A percentile compares a stretch with the other conserved stretches of the same genome.
Evolutionary conservation across 2,329 filamentous ascomycete genomes (phyloP).

Genomic region (Aspergillus thermomutatus): DNA sequence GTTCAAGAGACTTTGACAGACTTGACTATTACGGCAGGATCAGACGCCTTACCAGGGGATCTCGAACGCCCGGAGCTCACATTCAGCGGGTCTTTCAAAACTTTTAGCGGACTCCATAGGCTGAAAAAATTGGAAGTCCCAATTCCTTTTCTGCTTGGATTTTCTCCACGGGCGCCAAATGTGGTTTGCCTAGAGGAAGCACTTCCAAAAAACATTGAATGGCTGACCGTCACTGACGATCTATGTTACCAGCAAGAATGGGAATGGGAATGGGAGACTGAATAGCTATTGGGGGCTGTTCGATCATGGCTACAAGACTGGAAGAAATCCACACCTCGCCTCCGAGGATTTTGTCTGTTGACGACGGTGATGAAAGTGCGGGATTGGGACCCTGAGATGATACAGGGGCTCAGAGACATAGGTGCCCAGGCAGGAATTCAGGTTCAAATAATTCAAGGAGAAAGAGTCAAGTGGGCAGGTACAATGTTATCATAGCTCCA

Average conservation of each 20-base stretch:
- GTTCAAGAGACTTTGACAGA: constrained; percentile 2
- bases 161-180: background rate
- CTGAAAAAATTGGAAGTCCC: constrained; percentile 13
- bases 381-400: constrained; percentile 4
- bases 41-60: background rate
- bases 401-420: constrained; percentile 4
- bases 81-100: constrained; percentile 1
- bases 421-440: constrained; percentile 1
- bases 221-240: constrained; percentile 15
- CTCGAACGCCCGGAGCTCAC: background rate
- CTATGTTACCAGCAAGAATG: constrained; percentile 9
- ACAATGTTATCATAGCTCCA: background rate
- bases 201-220: constrained; percentile 16
- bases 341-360: constrained; percentile 8
- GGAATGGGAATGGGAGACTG: constrained; percentile 6
- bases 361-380: background rate
- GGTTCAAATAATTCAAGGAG: background rate
- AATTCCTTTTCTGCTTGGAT: constrained; percentile 10
- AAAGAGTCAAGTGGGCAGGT: background rate
- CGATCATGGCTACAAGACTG: constrained; percentile 13
- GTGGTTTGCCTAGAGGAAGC: constrained; percentile 3
- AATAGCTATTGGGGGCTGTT: constrained; percentile 4
- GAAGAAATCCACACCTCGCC: constrained; percentile 8
- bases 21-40: background rate
- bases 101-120: background rate